These are phyloP conservation scores for Russula griseocarnosa DNA, from an alignment of 768 basidiomycete species.

Conservation along the genomic window DNA sequence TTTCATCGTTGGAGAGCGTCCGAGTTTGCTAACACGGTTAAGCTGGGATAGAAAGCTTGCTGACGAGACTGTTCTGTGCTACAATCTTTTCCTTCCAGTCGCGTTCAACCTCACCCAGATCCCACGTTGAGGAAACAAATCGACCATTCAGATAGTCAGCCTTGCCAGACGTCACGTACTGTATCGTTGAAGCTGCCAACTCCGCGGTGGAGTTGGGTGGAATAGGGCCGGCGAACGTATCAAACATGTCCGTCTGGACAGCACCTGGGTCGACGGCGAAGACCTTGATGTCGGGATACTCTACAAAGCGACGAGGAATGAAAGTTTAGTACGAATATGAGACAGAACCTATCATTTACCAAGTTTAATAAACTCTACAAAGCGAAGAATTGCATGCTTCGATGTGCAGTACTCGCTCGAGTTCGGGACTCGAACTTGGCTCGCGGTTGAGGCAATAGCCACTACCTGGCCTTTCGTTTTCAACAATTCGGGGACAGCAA, in stretches of 20 bases:
- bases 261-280: constrained; percentile 1
- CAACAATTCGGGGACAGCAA: constrained; percentile 14
- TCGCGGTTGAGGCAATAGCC: neutral
- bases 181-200: constrained; percentile 7
- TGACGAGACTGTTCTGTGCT: constrained; percentile 5
- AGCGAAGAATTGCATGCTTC: constrained; percentile 11
- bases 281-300: constrained; percentile 11
- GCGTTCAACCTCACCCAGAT: constrained; percentile 12
- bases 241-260: neutral
- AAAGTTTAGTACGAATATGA: neutral
- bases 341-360: neutral
- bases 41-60: constrained; percentile 5
- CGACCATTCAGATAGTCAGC: constrained; percentile 16
- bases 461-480: constrained; percentile 16
- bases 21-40: neutral
- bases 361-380: constrained; percentile 14
- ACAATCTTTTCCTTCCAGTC: constrained; percentile 21
- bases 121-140: constrained; percentile 11
- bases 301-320: neutral
- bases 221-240: neutral
- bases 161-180: constrained; percentile 10
- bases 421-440: neutral
- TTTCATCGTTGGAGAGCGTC: neutral
- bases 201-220: neutral
- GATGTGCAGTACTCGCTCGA: constrained; percentile 21